Evolutionary conservation across 257 asterid species (phyloP), one percentile per base, ranked within the genome.

Genomic region (Cordia subcordata): DNA sequence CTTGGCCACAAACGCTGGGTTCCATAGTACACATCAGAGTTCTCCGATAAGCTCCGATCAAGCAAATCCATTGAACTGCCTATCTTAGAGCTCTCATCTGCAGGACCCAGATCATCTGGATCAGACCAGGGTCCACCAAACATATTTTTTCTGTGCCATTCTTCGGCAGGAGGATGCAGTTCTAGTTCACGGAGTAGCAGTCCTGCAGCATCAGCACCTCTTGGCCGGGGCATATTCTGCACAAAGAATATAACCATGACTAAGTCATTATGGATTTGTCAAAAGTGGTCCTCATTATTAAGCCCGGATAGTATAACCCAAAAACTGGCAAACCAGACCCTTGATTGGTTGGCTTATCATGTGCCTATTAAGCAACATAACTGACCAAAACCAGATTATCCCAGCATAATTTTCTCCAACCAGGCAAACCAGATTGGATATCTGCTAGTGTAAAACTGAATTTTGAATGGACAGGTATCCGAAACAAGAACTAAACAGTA

Each of bases 171-270:
- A 53, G 97, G 99, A 77, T 93, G 97, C 73, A 93, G 95, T 76
- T 93, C 99, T 79, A 93, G 70, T 79, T 93, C 99, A 57, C 99
- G 88, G 39, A 93, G 88, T 51, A 93, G 90, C 72, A 93, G 67
- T 63, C 99, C 99, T n/a, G 99, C 99, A 11, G 99, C 99, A 80
- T 93, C 99, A 55, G 97, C 97, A 72, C 99, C 99, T 78, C 97
- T 89, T 38, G 99, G 99, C 58, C 99, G 88, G 27, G 99, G 99
- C 99, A 93, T 93, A 70, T 86, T 89, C 99, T 93, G 82, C 65
- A 55, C 49, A 58, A 55, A 61, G 37, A 44, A 15, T 11, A 51
- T 46, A 21, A 11, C 3, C 21, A 11, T 20, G 38, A 20, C 1
- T 15, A 13, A 52, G 10, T 42, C 56, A 21, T 11, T 53, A 53